Evolutionary conservation across 495 filamentous ascomycete genomes (phyloP), one percentile per base, ranked within the genome.

Genomic region (Aspergillus panamensis): DNA sequence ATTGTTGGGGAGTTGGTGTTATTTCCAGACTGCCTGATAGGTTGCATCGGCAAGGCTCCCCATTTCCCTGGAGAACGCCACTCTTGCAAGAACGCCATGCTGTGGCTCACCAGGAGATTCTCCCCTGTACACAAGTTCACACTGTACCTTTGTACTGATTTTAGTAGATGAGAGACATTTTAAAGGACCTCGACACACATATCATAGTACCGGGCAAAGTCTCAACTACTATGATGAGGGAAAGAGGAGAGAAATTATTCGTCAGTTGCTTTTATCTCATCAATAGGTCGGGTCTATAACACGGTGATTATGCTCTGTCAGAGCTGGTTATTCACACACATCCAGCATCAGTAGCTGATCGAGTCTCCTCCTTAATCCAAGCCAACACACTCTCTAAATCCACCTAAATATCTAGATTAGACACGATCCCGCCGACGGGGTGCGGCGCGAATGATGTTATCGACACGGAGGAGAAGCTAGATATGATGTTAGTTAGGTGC

Each of bases 361-460:
- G 19, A 45, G 51, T 44, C 31, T 57, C 31, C 29, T 17, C 13
- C 55, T n/a, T 9, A 48, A 57, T 49, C 35, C 44, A 20, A 9
- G 49, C 13, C 13, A 53, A 30, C 29, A 25, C 4, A 30, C 25
- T 50, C 25, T 9, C 20, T 8, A 51, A 30, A 14, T 56, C 17
- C 16, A 50, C 19, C 52, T 50, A 35, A 55, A 19, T 42, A 44
- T 13, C 45, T 51, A 55, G 55, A 56, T 77, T 74, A 88, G 83
- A 87, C 87, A 43, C 90, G 82, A 66, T 91, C 87, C 35, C 90
- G 80, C 69, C 78, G 84, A 64, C 90, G 75, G 57, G 90, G 90
- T 51, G 90, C 90, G 45, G 84, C 82, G 30, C 89, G 82, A 64
- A 94, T 92, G 68, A 94, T 94, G 70, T 92, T 90, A 73, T 94